Evolutionary conservation across 768 basidiomycete genomes (phyloP), one percentile per base, ranked within the genome.

Genomic region (Pulveroboletus ravenelii): DNA sequence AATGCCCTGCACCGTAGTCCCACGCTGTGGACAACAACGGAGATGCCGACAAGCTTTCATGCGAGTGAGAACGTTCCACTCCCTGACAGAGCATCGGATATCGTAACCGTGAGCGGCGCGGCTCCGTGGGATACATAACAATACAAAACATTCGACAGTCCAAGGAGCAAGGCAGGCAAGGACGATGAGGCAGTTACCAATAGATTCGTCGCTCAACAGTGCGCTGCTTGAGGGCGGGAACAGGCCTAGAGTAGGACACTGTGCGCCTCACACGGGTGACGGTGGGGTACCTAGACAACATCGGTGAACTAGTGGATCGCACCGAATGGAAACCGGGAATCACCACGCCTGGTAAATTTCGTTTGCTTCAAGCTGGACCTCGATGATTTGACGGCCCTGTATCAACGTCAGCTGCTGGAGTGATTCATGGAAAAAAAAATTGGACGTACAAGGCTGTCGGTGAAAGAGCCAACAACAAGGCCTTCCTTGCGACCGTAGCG

Each of bases 351-450:
- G 71, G 77, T 84, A 86, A 48, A 88, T 62, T 48, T 86, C 81
- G 27, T 75, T 73, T 14, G 77, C 70, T 51, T 90, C 87, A 50
- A 93, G 79, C 63, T 87, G 89, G 29, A 93, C 85, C 63, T 90
- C 86, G 54, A 93, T 71, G 57, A 91, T 77, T 72, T 88, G 86
- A 50, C 88, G 84, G 47, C 89, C 89, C 89, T 92, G 55, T 7
- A 45, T 20, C 37, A 37, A 41, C 32, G 17, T 55, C 52, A 30
- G 47, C 44, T 41, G 27, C 20, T 37, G 15, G 5, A 2, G 2
- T n/a, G 27, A 50, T 2, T 27, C 25, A 27, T 17, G 2, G 32
- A 30, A 47, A 38, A 14, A 17, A 31, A 30, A 1, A 14, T n/a
- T n/a, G 18, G 49, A 75, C 85, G 57, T 67, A 89, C 89, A 47